phyloP scores from a whole-genome alignment of 148 eudicot species.

The Vaccinium myrtillus region DNA sequence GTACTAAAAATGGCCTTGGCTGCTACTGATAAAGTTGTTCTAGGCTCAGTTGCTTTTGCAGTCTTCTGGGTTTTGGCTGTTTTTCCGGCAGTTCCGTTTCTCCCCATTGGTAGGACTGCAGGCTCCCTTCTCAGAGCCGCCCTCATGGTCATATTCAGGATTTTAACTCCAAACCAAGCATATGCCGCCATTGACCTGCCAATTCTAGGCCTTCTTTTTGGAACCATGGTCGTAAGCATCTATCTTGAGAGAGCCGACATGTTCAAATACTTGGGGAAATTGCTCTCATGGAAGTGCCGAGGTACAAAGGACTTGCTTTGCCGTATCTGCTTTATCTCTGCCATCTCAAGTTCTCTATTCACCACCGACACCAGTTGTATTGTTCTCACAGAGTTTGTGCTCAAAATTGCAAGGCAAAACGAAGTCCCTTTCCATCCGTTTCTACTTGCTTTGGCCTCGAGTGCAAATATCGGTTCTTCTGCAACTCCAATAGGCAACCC shows the following conservation, averaged over 20 bases:
- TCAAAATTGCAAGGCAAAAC: conserved; percentile 63
- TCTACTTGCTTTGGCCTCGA: conserved; percentile 69
- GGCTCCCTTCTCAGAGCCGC: conserved; percentile 79
- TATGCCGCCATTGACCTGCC: conserved; percentile 68
- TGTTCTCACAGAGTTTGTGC: conserved; percentile 61
- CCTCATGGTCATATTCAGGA: conserved; percentile 67
- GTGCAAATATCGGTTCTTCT: conserved; percentile 78
- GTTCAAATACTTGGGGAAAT: conserved; percentile 67
- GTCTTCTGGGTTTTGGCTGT: conserved; percentile 78
- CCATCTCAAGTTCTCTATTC: conserved; percentile 12
- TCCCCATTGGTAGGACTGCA: conserved; percentile 71
- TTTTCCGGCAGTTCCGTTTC: conserved; percentile 58
- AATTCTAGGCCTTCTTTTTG: conserved; percentile 19
- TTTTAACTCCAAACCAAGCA: conserved; percentile 60
- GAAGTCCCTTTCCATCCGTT: conserved; percentile 73
- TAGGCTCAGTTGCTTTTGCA: conserved; percentile 65
- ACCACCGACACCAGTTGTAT: conserved; percentile 61
- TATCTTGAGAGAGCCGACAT: conserved; percentile 68
- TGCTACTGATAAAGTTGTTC: conserved; percentile 48
- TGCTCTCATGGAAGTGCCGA: conserved; percentile 53
- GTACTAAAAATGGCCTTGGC: conserved; percentile 45
- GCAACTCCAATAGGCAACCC: conserved; percentile 23
- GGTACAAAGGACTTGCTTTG: conserved; percentile 40
- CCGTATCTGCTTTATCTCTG: conserved; percentile 66
- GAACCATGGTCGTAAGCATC: conserved; percentile 5